These are phyloP conservation scores for Pontederia crassipes DNA, from an alignment of 176 grass and related monocot species.

Conservation along the genomic window DNA sequence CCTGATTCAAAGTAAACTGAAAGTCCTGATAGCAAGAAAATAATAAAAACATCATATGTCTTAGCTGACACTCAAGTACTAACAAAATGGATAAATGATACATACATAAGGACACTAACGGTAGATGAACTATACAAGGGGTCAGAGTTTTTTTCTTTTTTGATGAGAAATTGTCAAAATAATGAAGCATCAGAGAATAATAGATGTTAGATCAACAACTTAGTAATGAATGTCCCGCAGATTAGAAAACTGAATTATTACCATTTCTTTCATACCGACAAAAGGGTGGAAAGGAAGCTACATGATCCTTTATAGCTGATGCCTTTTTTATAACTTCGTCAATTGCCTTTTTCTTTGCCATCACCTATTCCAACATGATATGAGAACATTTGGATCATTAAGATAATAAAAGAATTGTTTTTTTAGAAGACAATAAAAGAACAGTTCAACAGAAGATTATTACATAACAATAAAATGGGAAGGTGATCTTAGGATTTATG, in stretches of 20 bases:
- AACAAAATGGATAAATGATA: background rate
- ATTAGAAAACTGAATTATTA: too few relatives aligned
- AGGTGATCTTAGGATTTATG: too few relatives aligned
- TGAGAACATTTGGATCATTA: too few relatives aligned
- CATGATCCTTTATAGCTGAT: conserved; percentile 43
- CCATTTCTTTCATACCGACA: conserved; percentile 55
- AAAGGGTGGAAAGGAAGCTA: conserved; percentile 40
- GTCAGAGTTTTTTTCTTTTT: too few relatives aligned
- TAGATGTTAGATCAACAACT: background rate
- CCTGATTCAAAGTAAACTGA: conserved; percentile 59
- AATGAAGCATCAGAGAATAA: too few relatives aligned
- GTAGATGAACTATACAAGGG: background rate
- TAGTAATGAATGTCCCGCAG: conserved; percentile 8
- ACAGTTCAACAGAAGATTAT: too few relatives aligned
- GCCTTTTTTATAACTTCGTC: conserved; percentile 54
- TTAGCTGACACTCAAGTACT: background rate
- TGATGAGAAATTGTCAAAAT: too few relatives aligned
- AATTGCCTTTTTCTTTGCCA: conserved; percentile 52
- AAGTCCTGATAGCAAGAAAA: conserved; percentile 34
- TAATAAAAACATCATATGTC: conserved; percentile 2
- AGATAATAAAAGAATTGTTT: too few relatives aligned
- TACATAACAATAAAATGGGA: too few relatives aligned
- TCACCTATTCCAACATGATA: conserved; percentile 22
- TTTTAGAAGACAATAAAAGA: too few relatives aligned
- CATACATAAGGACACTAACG: background rate